Conservation (phyloP, 1,284 basidiomycete species). For the Moesziomyces sp. region DNA sequence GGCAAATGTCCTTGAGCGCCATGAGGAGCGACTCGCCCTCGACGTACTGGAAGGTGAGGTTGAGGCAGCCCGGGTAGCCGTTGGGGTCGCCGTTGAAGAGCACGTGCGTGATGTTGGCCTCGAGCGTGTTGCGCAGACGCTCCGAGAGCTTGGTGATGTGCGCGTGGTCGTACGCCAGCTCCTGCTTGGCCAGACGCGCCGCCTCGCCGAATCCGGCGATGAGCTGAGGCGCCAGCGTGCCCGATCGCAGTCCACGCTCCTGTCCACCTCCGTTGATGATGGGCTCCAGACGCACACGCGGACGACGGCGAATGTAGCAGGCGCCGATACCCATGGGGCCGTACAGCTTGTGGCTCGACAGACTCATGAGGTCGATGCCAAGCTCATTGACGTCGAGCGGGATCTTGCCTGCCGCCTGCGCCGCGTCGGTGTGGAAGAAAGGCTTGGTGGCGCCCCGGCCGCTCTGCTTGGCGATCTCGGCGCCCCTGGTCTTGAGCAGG, state of each 20-base stretch:
- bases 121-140: constrained; percentile 84
- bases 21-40: constrained; percentile 97
- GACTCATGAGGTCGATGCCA: constrained; percentile 94
- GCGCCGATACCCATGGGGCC: constrained; percentile 98
- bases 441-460: constrained; percentile 72
- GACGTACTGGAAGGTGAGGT: constrained; percentile 95
- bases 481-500: constrained; percentile 72
- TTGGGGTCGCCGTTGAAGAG: constrained; percentile 89
- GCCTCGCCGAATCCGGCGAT: constrained; percentile 96
- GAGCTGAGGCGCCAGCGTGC: constrained; percentile 89
- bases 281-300: constrained; percentile 92
- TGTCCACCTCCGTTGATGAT: constrained; percentile 96
- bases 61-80: constrained; percentile 79
- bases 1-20: constrained; percentile 96
- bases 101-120: constrained; percentile 85
- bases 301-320: constrained; percentile 90
- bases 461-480: constrained; percentile 76
- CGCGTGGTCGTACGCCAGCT: constrained; percentile 88
- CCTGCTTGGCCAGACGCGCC: constrained; percentile 86
- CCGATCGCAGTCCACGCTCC: constrained; percentile 92
- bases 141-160: constrained; percentile 82
- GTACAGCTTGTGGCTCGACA: constrained; percentile 98
- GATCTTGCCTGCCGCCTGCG: constrained; percentile 84
- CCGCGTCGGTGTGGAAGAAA: constrained; percentile 97
- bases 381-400: constrained; percentile 86